phyloP scores from a whole-genome alignment of 2,329 filamentous ascomycete genomes.

The Fusarium nelsonii region DNA sequence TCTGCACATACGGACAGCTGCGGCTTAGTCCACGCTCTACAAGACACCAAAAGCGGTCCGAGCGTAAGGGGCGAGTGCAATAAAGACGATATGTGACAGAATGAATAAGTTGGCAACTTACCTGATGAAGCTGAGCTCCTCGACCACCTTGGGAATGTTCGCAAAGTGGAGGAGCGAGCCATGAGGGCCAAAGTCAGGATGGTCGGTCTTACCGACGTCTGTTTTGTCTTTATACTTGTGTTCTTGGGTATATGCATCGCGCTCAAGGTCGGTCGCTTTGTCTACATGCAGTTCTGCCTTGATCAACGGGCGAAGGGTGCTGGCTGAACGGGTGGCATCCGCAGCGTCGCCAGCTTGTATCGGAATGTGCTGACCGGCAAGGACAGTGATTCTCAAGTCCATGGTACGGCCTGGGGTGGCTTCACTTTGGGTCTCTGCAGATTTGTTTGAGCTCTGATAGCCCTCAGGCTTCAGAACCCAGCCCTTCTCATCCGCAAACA shows the following conservation, averaged over 20 bases:
- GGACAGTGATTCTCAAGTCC: conserved; percentile 77
- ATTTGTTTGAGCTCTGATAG: conserved; percentile 68
- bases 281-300: conserved; percentile 87
- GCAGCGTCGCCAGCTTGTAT: conserved; percentile 49
- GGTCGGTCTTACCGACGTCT: conserved; percentile 65
- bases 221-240: conserved; percentile 72
- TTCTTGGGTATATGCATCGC: conserved; percentile 55
- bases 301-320: conserved; percentile 74
- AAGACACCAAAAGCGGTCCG: conserved; percentile 6
- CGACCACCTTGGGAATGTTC: conserved; percentile 69
- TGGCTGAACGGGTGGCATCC: conserved; percentile 50
- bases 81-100: neutral
- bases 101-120: conserved; percentile 57
- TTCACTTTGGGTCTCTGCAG: conserved; percentile 57
- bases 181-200: conserved; percentile 71
- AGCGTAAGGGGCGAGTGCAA: conserved; percentile 1
- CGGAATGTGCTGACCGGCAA: conserved; percentile 79
- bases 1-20: conserved; percentile 2
- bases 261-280: conserved; percentile 58
- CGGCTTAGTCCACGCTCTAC: neutral
- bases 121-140: conserved; percentile 80
- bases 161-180: conserved; percentile 70
- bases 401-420: conserved; percentile 66
- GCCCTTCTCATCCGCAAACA: conserved; percentile 89
- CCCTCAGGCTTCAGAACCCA: conserved; percentile 88